A percentile compares a stretch with the other conserved stretches of the same genome.
These are phyloP conservation scores for Neofusicoccum kwambonambiense DNA, from an alignment of 2,329 filamentous ascomycete species.

Conservation along the genomic window DNA sequence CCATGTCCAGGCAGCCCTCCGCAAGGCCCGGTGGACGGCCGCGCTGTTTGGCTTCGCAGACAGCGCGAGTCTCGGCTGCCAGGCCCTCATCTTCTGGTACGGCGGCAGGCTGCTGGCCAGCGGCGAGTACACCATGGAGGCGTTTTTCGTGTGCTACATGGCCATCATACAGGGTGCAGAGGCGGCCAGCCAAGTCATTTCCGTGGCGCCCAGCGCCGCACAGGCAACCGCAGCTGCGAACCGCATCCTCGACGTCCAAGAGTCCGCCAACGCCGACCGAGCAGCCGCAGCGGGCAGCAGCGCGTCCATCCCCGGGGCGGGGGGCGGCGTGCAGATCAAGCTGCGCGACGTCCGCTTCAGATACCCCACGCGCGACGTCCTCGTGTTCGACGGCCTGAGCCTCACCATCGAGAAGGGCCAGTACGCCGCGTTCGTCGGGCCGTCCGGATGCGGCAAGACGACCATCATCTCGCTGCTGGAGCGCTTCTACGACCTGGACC, in stretches of 20 bases:
- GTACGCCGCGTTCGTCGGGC: conserved; percentile 85
- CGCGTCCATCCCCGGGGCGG: conserved; percentile 60
- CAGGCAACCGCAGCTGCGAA: conserved; percentile 81
- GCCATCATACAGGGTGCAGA: conserved; percentile 83
- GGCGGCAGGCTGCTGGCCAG: conserved; percentile 73
- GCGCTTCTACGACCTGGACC: conserved; percentile 86
- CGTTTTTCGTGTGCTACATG: conserved; percentile 86
- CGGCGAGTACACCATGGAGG: conserved; percentile 71
- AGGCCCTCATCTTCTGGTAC: conserved; percentile 87
- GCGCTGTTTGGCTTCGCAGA: conserved; percentile 77
- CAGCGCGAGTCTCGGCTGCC: conserved; percentile 73
- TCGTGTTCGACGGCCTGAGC: conserved; percentile 82
- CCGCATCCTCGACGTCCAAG: conserved; percentile 61
- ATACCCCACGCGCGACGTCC: conserved; percentile 87
- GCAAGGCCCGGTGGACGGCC: not conserved
- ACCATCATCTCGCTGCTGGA: conserved; percentile 91
- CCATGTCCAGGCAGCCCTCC: conserved; percentile 64
- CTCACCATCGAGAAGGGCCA: conserved; percentile 72
- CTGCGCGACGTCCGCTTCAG: conserved; percentile 93
- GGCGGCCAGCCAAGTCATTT: conserved; percentile 83
- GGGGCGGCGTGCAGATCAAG: conserved; percentile 75
- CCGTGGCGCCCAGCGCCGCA: conserved; percentile 88
- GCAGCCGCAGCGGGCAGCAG: conserved; percentile 72
- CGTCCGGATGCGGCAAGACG: conserved; percentile 89
- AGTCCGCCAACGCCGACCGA: conserved; percentile 69